Evolutionary conservation across 176 grass and related monocot genomes (phyloP), one percentile per base, ranked within the genome.

Genomic region (Carex myosuroides): DNA sequence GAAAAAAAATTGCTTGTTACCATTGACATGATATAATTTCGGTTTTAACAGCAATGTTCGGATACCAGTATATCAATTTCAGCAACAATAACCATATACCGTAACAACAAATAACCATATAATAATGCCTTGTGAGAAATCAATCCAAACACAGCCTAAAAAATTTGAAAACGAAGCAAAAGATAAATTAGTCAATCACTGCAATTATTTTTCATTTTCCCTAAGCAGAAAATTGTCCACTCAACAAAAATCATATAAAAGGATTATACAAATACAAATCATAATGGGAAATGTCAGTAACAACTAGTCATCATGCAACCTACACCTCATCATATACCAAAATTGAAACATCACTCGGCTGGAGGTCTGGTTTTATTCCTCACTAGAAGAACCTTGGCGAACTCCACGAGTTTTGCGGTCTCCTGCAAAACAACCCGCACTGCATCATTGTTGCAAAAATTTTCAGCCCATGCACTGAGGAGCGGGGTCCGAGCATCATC

Each of bases 401-500:
- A 62, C 71, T 90, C 81, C 30, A 66, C n/a, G 18, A 93, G 10
- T 52, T 82, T 88, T 2, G 7, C 17, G 0, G 78, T 37, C 26
- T 87, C 86, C 8, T 64, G 91, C 74, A 87, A 66, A 30, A 68
- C 87, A 44, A 26, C 60, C 68, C 4, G 85, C 68, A 89, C 89
- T 14, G 80, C 81, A 22, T 85, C 89, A 13, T 83, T 64, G 0
- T 59, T 84, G 59, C 79, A 16, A 71, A 91, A 94, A 11, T 83
- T 79, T 53, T 88, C 79, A 12, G 89, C 83, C 92, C 89, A 94
- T n/a, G 56, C 75, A 30, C 75, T 73, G 57, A 91, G 6, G 8
- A 32, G 76, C 0, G 88, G 90, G 30, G 85, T 87, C 46, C 62
- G 88, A 22, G 55, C 74, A 13, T 46, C 61, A 41, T 91, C 90